Percentiles rank a stretch among this genome's conserved stretches.
phyloP scores from a whole-genome alignment of 495 filamentous ascomycete species.

The Beverwykella pulmonaria region DNA sequence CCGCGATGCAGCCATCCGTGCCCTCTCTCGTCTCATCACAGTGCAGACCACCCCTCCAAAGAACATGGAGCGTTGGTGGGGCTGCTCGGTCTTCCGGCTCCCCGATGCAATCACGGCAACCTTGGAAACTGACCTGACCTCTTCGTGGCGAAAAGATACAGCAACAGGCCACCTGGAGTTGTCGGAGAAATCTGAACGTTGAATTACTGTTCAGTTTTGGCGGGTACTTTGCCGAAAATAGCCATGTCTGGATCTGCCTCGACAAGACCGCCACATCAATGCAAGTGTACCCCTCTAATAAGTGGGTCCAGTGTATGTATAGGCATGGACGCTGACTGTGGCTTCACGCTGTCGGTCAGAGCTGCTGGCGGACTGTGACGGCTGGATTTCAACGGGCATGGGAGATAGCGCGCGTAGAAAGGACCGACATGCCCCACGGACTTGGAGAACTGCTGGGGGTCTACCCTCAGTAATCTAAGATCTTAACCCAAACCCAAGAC shows the following conservation, averaged over 20 bases:
- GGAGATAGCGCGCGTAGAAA: neutral
- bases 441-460: neutral
- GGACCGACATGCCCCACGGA: neutral
- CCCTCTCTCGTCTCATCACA: conserved; percentile 10
- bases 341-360: conserved; percentile 7
- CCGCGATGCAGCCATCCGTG: conserved; percentile 15
- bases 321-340: conserved; percentile 21
- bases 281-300: conserved; percentile 16
- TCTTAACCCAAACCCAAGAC: neutral
- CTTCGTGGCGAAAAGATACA: neutral
- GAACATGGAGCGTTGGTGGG: neutral
- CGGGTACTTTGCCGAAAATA: neutral
- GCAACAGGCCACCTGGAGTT: no score
- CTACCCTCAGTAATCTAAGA: neutral
- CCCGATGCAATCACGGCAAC: neutral
- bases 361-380: neutral
- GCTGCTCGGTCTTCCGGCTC: neutral
- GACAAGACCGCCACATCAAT: conserved; percentile 18
- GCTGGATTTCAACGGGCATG: conserved; percentile 1
- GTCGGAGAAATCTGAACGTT: neutral
- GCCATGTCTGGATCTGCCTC: neutral
- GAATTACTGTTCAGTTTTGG: neutral
- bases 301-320: neutral
- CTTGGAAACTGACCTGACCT: neutral
- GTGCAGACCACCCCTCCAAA: neutral